These are phyloP conservation scores for Acorus gramineus DNA, from an alignment of 106 monocot genomes.

Conservation along the genomic window DNA sequence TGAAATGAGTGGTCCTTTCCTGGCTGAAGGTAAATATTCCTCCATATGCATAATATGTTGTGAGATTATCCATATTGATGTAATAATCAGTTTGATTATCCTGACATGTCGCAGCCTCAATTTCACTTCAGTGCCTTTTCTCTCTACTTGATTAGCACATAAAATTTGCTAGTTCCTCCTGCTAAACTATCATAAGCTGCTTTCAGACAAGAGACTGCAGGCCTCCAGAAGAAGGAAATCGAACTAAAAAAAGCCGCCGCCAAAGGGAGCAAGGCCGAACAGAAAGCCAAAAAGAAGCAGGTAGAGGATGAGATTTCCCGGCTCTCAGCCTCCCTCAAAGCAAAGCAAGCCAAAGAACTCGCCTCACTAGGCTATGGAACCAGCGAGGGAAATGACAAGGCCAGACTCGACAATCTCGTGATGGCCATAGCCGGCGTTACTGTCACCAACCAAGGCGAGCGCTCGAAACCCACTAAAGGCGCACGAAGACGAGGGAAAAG, in stretches of 20 bases:
- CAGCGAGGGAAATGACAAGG: conserved; percentile 21
- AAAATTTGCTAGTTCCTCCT: too few relatives aligned
- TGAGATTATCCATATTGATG: too few relatives aligned
- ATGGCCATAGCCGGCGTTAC: conserved; percentile 63
- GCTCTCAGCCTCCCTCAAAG: conserved; percentile 34
- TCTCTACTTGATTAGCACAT: too few relatives aligned
- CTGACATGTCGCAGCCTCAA: too few relatives aligned
- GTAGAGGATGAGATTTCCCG: conserved; percentile 56
- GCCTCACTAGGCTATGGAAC: conserved; percentile 36
- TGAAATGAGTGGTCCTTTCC: too few relatives aligned
- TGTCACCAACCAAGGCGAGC: conserved; percentile 11
- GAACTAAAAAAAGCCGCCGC: conserved; percentile 58
- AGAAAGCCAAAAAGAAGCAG: conserved; percentile 78
- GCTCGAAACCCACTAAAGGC: conserved; percentile 42
- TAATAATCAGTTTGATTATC: too few relatives aligned
- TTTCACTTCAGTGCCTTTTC: too few relatives aligned
- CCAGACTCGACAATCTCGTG: conserved; percentile 35
- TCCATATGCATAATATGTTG: too few relatives aligned
- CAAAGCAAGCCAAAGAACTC: conserved; percentile 46
- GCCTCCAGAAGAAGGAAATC: conserved; percentile 54
- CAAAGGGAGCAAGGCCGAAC: conserved; percentile 78
- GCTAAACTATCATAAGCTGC: too few relatives aligned
- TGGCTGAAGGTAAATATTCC: too few relatives aligned
- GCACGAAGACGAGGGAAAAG: conserved; percentile 38
- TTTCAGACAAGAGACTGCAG: conserved; percentile 35